A percentile compares a stretch with the other conserved stretches of the same genome.
Conservation (phyloP, 805 yeast species). For the Ascoidea rubescens region DNA sequence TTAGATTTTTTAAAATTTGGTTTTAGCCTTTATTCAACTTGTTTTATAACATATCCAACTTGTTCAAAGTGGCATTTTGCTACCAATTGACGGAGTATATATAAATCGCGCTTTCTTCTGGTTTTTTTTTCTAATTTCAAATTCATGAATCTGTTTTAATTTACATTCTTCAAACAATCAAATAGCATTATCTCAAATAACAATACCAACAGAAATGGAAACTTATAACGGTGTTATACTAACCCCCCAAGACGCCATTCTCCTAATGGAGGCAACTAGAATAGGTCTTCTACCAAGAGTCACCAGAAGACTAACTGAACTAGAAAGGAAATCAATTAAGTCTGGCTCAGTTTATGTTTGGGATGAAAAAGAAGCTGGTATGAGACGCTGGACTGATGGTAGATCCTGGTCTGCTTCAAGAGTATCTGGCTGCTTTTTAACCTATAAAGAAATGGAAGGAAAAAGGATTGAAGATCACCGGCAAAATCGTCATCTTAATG, state of each 20-base stretch:
- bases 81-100: too few species aligned
- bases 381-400: conserved; percentile 74
- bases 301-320: conserved; percentile 40
- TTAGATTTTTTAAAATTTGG: too few species aligned
- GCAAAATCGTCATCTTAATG: conserved; percentile 7
- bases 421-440: conserved; percentile 48
- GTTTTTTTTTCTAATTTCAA: too few species aligned
- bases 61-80: too few species aligned
- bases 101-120: too few species aligned
- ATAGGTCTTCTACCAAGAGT: conserved; percentile 42
- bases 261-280: conserved; percentile 53
- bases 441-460: conserved; percentile 46
- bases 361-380: conserved; percentile 59
- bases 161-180: too few species aligned
- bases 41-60: too few species aligned
- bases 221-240: conserved; percentile 49
- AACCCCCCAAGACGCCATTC: conserved; percentile 46
- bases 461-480: conserved; percentile 9
- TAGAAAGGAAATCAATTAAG: conserved; percentile 37
- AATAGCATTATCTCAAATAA: too few species aligned
- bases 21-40: too few species aligned
- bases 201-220: conserved; percentile 23
- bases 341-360: conserved; percentile 56
- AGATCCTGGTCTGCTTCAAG: conserved; percentile 61
- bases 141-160: too few species aligned